phyloP scores from a whole-genome alignment of 1,284 basidiomycete genomes.

The Leccinum ambiguum region DNA sequence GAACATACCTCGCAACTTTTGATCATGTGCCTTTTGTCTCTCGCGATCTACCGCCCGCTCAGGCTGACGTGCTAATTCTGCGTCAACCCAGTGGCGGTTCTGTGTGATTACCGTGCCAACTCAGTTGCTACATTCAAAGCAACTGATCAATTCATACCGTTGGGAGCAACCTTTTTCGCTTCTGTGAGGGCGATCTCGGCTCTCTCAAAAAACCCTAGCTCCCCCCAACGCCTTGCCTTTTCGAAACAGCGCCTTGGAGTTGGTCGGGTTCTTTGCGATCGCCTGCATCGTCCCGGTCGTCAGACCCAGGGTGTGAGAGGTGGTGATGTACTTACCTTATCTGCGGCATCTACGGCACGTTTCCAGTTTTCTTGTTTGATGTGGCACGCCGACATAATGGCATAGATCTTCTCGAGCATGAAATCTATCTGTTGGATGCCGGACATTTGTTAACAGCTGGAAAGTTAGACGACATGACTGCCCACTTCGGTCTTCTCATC shows the following conservation, averaged over 20 bases:
- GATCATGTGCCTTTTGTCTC: conserved; percentile 59
- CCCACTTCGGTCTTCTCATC: conserved; percentile 54
- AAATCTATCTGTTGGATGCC: conserved; percentile 62
- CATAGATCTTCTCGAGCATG: conserved; percentile 75
- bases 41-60: conserved; percentile 60
- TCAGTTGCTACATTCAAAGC: neutral
- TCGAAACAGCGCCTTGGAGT: conserved; percentile 75
- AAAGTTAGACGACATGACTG: conserved; percentile 1
- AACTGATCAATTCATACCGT: conserved; percentile 40
- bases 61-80: conserved; percentile 52
- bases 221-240: conserved; percentile 76
- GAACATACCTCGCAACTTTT: conserved; percentile 68
- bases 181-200: conserved; percentile 64
- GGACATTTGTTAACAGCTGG: neutral
- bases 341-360: conserved; percentile 70
- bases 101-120: conserved; percentile 28
- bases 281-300: conserved; percentile 43
- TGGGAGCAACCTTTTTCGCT: conserved; percentile 57
- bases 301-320: conserved; percentile 2
- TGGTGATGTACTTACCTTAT: conserved; percentile 49
- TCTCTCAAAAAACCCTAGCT: conserved; percentile 72
- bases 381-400: conserved; percentile 80
- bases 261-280: conserved; percentile 67
- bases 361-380: conserved; percentile 75
- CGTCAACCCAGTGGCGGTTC: conserved; percentile 55